Percentiles rank a stretch among this genome's conserved stretches.
Conservation (phyloP, 306 rosid species). For the Vigna angularis region DNA sequence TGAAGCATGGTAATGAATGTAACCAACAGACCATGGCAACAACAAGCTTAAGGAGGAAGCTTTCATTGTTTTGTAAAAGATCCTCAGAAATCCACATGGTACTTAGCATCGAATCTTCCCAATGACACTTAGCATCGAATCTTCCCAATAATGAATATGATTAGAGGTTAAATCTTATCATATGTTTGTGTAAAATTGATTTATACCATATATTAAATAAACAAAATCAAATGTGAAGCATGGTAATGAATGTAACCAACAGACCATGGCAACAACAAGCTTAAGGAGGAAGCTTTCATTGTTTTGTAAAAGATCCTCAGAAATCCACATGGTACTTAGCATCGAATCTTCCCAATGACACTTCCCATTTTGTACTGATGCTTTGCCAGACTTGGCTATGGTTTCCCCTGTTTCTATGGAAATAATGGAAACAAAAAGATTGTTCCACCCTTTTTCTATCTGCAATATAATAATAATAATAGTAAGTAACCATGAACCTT, state of each 20-base stretch:
- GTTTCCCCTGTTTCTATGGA: constrained; percentile 46
- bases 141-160: too few relatives aligned
- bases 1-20: neutral
- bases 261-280: constrained; percentile 52
- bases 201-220: neutral
- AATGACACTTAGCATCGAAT: constrained; percentile 43
- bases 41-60: constrained; percentile 47
- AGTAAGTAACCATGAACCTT: neutral
- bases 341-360: constrained; percentile 50
- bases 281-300: constrained; percentile 42
- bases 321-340: constrained; percentile 45
- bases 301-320: constrained; percentile 37
- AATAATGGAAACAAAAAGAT: constrained; percentile 44
- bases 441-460: constrained; percentile 54
- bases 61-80: constrained; percentile 31
- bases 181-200: too few relatives aligned
- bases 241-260: constrained; percentile 2
- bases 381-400: constrained; percentile 43
- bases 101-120: constrained; percentile 47
- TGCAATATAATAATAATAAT: constrained; percentile 2
- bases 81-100: constrained; percentile 46
- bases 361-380: constrained; percentile 49
- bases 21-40: constrained; percentile 49
- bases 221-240: constrained; percentile 4
- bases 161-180: too few relatives aligned